A percentile compares a stretch with the other conserved stretches of the same genome.
Conservation (phyloP, 306 rosid species). For the Alnus glutinosa region DNA sequence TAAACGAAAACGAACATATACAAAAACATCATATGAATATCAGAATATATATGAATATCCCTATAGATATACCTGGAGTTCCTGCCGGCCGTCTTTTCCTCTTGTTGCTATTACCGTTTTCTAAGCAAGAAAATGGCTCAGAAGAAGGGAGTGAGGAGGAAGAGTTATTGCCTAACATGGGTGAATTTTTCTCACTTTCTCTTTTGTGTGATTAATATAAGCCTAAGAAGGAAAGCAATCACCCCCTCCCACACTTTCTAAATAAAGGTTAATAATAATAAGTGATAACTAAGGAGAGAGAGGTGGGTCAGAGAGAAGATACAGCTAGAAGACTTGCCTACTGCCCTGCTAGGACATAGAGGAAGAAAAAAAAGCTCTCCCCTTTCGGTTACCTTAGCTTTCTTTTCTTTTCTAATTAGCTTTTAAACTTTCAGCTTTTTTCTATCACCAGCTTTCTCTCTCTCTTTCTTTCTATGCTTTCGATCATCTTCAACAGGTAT, state of each 20-base stretch:
- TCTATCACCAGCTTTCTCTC: slow-evolving; percentile 42
- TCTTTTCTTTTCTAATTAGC: slow-evolving; percentile 59
- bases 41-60: too few relatives aligned
- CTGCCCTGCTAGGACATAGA: not conserved
- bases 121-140: slow-evolving; percentile 73
- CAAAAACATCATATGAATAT: too few relatives aligned
- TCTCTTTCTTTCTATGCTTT: not conserved
- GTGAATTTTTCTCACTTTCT: not conserved
- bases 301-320: slow-evolving; percentile 21
- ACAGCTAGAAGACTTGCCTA: slow-evolving; percentile 15
- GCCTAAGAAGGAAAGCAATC: slow-evolving; percentile 15
- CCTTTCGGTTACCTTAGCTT: slow-evolving; percentile 75
- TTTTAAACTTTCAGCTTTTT: slow-evolving; percentile 58
- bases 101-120: slow-evolving; percentile 61
- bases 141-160: slow-evolving; percentile 55
- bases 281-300: slow-evolving; percentile 13
- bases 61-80: slow-evolving; percentile 68
- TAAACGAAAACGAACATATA: too few relatives aligned
- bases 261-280: not conserved
- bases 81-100: slow-evolving; percentile 96
- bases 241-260: slow-evolving; percentile 17
- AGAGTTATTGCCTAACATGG: slow-evolving; percentile 73
- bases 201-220: not conserved
- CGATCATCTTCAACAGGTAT: slow-evolving; percentile 58
- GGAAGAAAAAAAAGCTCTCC: slow-evolving; percentile 34